phyloP scores from a whole-genome alignment of 768 basidiomycete genomes.

The Kwoniella sp. region DNA sequence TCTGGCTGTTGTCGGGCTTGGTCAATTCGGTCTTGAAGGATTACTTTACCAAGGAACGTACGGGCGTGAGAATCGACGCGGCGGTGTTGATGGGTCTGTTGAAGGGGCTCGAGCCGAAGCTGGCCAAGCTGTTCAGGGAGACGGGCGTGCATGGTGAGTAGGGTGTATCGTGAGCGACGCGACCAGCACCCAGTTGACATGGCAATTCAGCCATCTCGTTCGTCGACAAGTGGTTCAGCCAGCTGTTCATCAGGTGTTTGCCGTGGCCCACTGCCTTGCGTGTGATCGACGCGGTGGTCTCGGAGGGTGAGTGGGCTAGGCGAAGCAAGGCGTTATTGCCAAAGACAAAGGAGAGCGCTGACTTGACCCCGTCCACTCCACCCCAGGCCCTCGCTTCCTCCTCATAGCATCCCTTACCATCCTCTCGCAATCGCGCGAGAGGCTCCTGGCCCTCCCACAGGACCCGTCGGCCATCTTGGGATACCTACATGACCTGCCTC shows the following conservation, averaged over 20 bases:
- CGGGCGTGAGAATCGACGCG: slow-evolving; percentile 29
- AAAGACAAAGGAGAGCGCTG: not conserved
- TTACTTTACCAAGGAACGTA: slow-evolving; percentile 26
- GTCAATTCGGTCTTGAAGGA: slow-evolving; percentile 34
- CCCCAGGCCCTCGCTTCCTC: slow-evolving; percentile 37
- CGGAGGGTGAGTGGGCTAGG: slow-evolving; percentile 28
- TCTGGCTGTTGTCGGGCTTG: slow-evolving; percentile 40
- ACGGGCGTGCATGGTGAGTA: slow-evolving; percentile 34
- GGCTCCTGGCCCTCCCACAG: slow-evolving; percentile 28
- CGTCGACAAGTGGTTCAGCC: slow-evolving; percentile 36
- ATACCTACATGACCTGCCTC: slow-evolving; percentile 35
- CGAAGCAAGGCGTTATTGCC: no score
- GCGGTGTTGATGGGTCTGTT: slow-evolving; percentile 33
- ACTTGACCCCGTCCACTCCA: not conserved
- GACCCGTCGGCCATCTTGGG: slow-evolving; percentile 20
- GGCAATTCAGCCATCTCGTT: slow-evolving; percentile 38
- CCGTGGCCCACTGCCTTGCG: slow-evolving; percentile 43
- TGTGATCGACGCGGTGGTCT: slow-evolving; percentile 39
- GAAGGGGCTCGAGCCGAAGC: slow-evolving; percentile 30
- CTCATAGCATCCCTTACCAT: slow-evolving; percentile 38
- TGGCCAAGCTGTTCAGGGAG: slow-evolving; percentile 30
- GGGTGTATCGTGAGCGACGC: no score
- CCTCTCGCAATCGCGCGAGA: slow-evolving; percentile 34
- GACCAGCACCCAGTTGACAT: no score
- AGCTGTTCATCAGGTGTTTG: slow-evolving; percentile 39